These are phyloP conservation scores for Lasiodiplodia gonubiensis DNA, from an alignment of 2,329 filamentous ascomycete species.

Conservation along the genomic window DNA sequence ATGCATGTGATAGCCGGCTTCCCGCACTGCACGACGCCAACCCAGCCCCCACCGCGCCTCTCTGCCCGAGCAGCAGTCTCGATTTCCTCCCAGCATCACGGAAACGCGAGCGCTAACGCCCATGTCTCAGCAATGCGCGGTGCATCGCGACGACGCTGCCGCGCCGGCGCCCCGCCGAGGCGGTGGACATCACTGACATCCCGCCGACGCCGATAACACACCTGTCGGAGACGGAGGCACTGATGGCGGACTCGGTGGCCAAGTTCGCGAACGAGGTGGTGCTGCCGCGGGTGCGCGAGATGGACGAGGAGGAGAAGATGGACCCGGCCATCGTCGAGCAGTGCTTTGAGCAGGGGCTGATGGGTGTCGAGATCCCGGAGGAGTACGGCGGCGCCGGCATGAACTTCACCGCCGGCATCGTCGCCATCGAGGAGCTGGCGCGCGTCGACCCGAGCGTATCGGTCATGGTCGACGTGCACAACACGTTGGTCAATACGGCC, in stretches of 20 bases:
- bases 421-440: slow-evolving; percentile 96
- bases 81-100: too few relatives aligned
- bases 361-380: slow-evolving; percentile 97
- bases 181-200: slow-evolving; percentile 71
- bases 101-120: slow-evolving; percentile 22
- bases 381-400: slow-evolving; percentile 96
- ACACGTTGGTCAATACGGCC: slow-evolving; percentile 95
- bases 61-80: too few relatives aligned
- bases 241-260: slow-evolving; percentile 87
- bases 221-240: slow-evolving; percentile 83
- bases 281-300: slow-evolving; percentile 88
- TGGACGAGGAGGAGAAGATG: slow-evolving; percentile 97
- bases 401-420: slow-evolving; percentile 97
- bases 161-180: slow-evolving; percentile 41
- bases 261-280: slow-evolving; percentile 92
- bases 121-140: slow-evolving; percentile 34
- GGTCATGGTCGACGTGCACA: slow-evolving; percentile 96
- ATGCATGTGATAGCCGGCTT: slow-evolving; percentile 19
- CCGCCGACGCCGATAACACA: slow-evolving; percentile 92
- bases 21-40: neutral
- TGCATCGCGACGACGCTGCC: slow-evolving; percentile 51
- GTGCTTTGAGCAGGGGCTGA: slow-evolving; percentile 95
- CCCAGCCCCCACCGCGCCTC: neutral
- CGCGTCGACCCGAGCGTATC: slow-evolving; percentile 93
- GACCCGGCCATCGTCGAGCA: slow-evolving; percentile 86